A percentile compares a stretch with the other conserved stretches of the same genome.
Evolutionary conservation across 116 monocot species (phyloP).

Genomic region (Trichopus zeylanicus): DNA sequence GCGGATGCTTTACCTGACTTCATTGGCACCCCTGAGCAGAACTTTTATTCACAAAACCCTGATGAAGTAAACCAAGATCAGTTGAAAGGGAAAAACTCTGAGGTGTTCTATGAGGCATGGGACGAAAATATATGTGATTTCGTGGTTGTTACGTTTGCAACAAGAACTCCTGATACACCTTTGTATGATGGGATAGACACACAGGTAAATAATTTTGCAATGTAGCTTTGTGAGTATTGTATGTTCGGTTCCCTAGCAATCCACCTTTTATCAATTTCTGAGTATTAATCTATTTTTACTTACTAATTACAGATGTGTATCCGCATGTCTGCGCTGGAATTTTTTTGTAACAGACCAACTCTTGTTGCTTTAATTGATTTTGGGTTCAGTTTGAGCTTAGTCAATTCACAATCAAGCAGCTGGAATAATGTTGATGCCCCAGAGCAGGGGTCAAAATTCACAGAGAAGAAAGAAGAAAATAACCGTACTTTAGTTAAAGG

Average conservation of each 20-base stretch:
- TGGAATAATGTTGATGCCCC: conserved; percentile 15
- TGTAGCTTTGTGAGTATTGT: neutral
- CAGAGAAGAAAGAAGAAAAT: conserved; percentile 47
- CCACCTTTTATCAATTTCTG: neutral
- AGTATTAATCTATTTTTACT: neutral
- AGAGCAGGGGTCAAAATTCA: conserved; percentile 4
- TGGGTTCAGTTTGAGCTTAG: conserved; percentile 58
- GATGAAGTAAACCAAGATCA: conserved; percentile 28
- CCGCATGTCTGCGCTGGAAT: conserved; percentile 75
- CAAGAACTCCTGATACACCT: conserved; percentile 65
- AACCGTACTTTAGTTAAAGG: conserved; percentile 58
- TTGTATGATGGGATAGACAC: conserved; percentile 85
- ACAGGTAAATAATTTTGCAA: conserved; percentile 35
- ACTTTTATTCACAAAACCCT: conserved; percentile 15
- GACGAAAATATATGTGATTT: conserved; percentile 66
- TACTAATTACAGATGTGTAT: conserved; percentile 66
- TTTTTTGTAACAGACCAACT: conserved; percentile 89
- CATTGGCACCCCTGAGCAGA: conserved; percentile 39
- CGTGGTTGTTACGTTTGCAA: conserved; percentile 65
- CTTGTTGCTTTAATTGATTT: conserved; percentile 82
- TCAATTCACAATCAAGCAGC: conserved; percentile 23
- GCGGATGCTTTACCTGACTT: conserved; percentile 85
- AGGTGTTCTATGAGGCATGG: conserved; percentile 75
- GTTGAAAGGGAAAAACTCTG: conserved; percentile 31
- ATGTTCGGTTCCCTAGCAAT: neutral